Conservation (phyloP, 352 stramenopile genomes). For the Phytophthora cryptogea region DNA sequence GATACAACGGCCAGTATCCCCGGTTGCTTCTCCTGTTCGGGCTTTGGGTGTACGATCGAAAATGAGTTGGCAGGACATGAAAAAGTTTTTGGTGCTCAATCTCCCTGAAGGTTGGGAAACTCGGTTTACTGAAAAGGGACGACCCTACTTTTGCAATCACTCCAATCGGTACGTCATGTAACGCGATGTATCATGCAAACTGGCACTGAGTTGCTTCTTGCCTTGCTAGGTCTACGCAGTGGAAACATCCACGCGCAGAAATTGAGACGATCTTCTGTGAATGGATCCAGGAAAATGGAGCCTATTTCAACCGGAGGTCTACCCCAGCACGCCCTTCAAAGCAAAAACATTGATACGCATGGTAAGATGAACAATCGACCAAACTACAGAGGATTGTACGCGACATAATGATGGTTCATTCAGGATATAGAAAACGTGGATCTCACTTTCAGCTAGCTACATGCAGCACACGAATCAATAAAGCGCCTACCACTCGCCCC, state of each 20-base stretch:
- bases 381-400: background rate
- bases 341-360: conserved; percentile 15
- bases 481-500: conserved; percentile 63
- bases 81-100: conserved; percentile 67
- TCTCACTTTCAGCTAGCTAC: conserved; percentile 14
- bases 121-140: conserved; percentile 79
- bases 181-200: background rate
- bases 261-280: conserved; percentile 79
- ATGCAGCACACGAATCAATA: conserved; percentile 22
- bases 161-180: conserved; percentile 48
- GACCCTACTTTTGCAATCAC: conserved; percentile 87
- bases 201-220: background rate
- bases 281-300: conserved; percentile 73
- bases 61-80: conserved; percentile 81
- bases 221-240: conserved; percentile 72
- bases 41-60: conserved; percentile 28
- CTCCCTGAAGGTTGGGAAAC: conserved; percentile 81
- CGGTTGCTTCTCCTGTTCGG: conserved; percentile 37
- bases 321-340: conserved; percentile 15
- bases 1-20: conserved; percentile 18
- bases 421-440: conserved; percentile 9
- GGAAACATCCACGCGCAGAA: conserved; percentile 79
- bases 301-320: conserved; percentile 45
- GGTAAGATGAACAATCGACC: background rate
- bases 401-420: conserved; percentile 23